These are phyloP conservation scores for Stentor roeselii DNA, from an alignment of 73 alveolate species.

Conservation along the genomic window DNA sequence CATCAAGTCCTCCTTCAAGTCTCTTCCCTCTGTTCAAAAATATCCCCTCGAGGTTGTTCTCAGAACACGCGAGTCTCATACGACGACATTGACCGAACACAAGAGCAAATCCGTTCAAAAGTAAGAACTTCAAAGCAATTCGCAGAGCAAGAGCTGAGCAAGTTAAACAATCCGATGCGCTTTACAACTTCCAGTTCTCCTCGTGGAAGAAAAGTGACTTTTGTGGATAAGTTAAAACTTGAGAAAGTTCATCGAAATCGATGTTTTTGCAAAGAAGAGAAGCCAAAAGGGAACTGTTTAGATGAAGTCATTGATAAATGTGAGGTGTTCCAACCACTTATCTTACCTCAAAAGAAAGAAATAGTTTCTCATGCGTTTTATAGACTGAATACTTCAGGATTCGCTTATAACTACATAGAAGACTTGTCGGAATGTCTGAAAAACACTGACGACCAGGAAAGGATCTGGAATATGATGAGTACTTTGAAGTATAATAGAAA, in stretches of 20 bases:
- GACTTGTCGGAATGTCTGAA: not conserved
- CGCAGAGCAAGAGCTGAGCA: not conserved
- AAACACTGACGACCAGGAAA: not conserved
- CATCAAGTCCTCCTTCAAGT: not conserved
- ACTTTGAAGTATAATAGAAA: not conserved
- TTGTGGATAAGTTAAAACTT: not conserved
- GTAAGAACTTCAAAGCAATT: not conserved
- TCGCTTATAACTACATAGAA: not conserved
- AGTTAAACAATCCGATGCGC: not conserved
- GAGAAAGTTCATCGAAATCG: not conserved
- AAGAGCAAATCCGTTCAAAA: not conserved
- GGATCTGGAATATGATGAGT: not conserved
- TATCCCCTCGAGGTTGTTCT: not conserved
- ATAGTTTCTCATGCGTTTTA: not conserved
- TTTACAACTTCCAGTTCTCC: not conserved
- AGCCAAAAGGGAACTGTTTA: no score
- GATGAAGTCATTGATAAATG: not conserved
- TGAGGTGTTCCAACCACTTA: not conserved
- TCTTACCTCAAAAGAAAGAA: not conserved
- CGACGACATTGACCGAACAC: not conserved
- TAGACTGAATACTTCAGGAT: not conserved
- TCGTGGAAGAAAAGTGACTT: not conserved
- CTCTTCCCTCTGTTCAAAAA: not conserved
- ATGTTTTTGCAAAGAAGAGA: no score
- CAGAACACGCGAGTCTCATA: not conserved